Percentiles rank a stretch among this genome's conserved stretches.
These are phyloP conservation scores for Benincasa hispida DNA, from an alignment of 306 rosid species.

Conservation along the genomic window DNA sequence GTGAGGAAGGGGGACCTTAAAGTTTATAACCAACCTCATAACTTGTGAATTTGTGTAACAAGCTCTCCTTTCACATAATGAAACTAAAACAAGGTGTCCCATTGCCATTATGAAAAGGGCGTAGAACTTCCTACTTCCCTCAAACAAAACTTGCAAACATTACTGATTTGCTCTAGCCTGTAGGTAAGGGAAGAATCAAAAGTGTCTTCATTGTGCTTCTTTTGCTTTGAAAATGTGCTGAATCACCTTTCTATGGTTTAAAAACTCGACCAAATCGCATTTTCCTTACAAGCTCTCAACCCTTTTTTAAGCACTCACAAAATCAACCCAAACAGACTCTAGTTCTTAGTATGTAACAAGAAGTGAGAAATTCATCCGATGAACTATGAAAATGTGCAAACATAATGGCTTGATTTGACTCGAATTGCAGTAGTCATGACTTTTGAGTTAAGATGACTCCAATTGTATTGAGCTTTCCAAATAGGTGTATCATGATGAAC, in stretches of 20 bases:
- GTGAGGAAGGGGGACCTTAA: not conserved
- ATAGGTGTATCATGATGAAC: not conserved
- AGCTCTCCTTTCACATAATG: not conserved
- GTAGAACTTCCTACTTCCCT: not conserved
- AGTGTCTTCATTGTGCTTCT: not conserved
- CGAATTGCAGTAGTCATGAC: not conserved
- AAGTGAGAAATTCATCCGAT: not conserved
- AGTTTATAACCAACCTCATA: not conserved
- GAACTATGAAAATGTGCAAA: not conserved
- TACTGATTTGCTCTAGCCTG: not conserved
- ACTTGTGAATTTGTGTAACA: not conserved
- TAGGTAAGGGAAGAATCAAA: not conserved
- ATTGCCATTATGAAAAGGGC: not conserved
- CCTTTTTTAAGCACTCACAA: no score
- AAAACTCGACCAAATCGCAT: not conserved
- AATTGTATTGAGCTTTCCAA: not conserved
- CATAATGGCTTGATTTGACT: not conserved
- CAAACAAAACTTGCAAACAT: not conserved
- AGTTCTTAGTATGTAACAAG: not conserved
- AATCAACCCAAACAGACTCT: no score
- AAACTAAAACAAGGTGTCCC: not conserved
- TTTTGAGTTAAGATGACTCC: not conserved
- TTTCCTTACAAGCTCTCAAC: no score
- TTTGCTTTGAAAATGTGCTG: not conserved
- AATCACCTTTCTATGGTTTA: not conserved